Evolutionary conservation across 1,284 basidiomycete species (phyloP).

Genomic region (Lignosus rhinocerotis): DNA sequence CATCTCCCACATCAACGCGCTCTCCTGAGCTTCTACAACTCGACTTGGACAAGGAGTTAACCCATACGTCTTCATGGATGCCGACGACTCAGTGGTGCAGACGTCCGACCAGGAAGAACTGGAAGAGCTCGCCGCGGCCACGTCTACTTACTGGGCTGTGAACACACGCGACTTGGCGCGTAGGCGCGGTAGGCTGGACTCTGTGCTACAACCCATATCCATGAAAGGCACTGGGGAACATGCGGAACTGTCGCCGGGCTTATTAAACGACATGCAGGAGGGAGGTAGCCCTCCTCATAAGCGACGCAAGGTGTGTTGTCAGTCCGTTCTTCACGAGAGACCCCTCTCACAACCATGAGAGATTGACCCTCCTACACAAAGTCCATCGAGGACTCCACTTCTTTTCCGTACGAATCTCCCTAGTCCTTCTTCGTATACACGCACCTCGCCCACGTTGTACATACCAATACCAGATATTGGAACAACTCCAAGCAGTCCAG

Average conservation of each 20-base stretch:
- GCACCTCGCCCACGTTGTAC: not conserved
- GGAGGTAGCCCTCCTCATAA: slow-evolving; percentile 9
- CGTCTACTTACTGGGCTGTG: slow-evolving; percentile 14
- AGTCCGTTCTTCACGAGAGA: not conserved
- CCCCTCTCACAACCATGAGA: not conserved
- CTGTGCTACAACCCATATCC: not conserved
- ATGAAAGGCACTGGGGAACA: not conserved
- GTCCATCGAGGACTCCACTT: not conserved
- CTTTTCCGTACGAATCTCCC: not conserved
- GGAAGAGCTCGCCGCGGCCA: slow-evolving; percentile 16
- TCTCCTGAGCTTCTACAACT: not conserved
- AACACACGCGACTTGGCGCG: slow-evolving; percentile 3
- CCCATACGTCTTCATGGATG: not conserved
- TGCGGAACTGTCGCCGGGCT: not conserved
- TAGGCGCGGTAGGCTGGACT: not conserved
- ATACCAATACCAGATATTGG: not conserved
- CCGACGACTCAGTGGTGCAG: slow-evolving; percentile 4
- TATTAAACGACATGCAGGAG: not conserved
- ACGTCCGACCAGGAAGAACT: slow-evolving; percentile 23
- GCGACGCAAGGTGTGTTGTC: slow-evolving; percentile 14
- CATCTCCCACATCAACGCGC: too few relatives aligned
- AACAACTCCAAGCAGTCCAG: not conserved
- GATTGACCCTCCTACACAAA: not conserved
- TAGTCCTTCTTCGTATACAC: not conserved
- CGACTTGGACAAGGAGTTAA: not conserved